Percentiles rank a stretch among this genome's conserved stretches.
Evolutionary conservation across 1,139 yeast species (phyloP).

Genomic region (Geotrichum citri-aurantii): DNA sequence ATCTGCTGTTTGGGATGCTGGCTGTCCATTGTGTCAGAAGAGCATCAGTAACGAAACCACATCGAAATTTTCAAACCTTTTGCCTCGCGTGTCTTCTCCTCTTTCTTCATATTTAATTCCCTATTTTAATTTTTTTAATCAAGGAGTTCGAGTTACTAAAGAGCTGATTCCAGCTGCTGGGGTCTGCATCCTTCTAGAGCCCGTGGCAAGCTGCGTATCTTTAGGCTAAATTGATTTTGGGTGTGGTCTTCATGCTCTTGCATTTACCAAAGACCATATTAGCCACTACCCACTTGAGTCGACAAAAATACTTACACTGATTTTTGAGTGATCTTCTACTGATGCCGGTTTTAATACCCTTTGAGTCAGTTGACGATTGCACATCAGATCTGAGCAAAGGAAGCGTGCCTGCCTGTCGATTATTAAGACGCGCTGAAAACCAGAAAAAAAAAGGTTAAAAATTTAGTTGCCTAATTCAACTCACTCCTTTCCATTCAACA

Average conservation of each 20-base stretch:
- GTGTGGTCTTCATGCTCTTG: neutral
- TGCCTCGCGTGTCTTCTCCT: neutral
- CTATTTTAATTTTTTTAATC: neutral
- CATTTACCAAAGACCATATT: neutral
- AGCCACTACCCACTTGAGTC: neutral
- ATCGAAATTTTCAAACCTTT: neutral
- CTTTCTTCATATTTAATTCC: no score
- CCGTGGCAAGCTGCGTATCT: neutral
- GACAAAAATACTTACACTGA: neutral
- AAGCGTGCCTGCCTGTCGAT: neutral
- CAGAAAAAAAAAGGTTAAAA: neutral
- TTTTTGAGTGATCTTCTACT: neutral
- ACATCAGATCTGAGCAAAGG: neutral
- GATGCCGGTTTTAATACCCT: neutral
- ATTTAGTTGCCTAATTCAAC: neutral
- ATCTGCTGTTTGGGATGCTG: neutral
- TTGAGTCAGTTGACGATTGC: neutral
- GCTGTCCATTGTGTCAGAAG: neutral
- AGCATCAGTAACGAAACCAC: neutral
- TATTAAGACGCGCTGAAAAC: neutral
- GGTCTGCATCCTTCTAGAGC: neutral
- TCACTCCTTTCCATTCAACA: neutral
- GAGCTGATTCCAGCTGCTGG: neutral
- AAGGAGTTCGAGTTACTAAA: neutral
- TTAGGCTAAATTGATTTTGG: neutral